Evolutionary conservation across 2,329 filamentous ascomycete genomes (phyloP).

Genomic region (Chrysoporthe puriensis): DNA sequence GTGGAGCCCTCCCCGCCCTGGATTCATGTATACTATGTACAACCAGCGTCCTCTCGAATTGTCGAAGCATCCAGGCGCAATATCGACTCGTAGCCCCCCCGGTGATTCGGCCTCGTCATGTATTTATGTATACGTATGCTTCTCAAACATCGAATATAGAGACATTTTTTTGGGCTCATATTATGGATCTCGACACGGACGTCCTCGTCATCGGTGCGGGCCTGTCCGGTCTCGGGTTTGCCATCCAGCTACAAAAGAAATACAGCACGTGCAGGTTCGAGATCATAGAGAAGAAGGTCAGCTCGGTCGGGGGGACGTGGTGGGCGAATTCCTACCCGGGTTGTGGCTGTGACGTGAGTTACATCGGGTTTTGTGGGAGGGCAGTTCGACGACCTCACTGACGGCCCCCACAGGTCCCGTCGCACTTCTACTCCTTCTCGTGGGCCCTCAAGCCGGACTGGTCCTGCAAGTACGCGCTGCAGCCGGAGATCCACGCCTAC

Average conservation of each 20-base stretch:
- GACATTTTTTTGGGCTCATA: neutral
- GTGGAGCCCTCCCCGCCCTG: neutral
- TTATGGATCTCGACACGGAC: conserved; percentile 7
- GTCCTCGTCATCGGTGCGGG: conserved; percentile 7
- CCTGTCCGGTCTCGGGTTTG: conserved; percentile 1
- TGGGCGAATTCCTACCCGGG: conserved; percentile 30
- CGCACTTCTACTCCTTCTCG: conserved; percentile 27
- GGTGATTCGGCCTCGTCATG: too few relatives aligned
- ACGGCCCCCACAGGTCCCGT: conserved; percentile 22
- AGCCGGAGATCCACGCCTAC: conserved; percentile 35
- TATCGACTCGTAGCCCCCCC: too few relatives aligned
- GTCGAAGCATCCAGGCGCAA: too few relatives aligned
- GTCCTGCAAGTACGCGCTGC: conserved; percentile 32
- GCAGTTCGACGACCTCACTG: neutral
- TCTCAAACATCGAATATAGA: too few relatives aligned
- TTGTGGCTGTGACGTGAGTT: conserved; percentile 28
- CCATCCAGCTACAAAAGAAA: conserved; percentile 7
- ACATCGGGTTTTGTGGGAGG: neutral
- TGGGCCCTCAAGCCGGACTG: conserved; percentile 32
- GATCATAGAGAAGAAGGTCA: conserved; percentile 8
- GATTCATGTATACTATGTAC: neutral
- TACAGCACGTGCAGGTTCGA: neutral
- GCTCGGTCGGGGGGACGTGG: conserved; percentile 29
- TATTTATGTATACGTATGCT: too few relatives aligned
- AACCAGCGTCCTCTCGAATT: too few relatives aligned